Evolutionary conservation across 1,284 basidiomycete species (phyloP).

Genomic region (Cystobasidium slooffiae): DNA sequence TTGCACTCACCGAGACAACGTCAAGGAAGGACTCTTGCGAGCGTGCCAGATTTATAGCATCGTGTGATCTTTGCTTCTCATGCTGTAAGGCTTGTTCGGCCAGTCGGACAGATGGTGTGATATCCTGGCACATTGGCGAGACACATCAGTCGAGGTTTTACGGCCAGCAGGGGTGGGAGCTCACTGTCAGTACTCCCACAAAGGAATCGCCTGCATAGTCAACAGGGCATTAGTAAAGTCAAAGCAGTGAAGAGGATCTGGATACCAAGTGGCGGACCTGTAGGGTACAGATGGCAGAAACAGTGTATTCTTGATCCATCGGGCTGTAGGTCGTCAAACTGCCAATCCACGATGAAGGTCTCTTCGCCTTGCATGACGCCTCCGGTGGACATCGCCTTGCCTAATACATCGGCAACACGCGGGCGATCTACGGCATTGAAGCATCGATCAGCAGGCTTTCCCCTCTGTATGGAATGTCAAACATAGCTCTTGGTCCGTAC

Average conservation of each 20-base stretch:
- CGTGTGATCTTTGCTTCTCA: conserved; percentile 32
- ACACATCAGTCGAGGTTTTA: not conserved
- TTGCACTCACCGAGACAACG: conserved; percentile 27
- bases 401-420: not conserved
- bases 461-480: not conserved
- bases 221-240: not conserved
- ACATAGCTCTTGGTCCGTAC: not conserved
- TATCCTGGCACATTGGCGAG: conserved; percentile 3
- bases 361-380: not conserved
- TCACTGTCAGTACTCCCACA: conserved; percentile 26
- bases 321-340: not conserved
- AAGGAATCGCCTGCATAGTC: conserved; percentile 6
- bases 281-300: conserved; percentile 21
- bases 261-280: not conserved
- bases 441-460: not conserved
- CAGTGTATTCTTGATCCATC: conserved; percentile 7
- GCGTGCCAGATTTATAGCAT: conserved; percentile 33
- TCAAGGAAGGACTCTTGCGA: conserved; percentile 39
- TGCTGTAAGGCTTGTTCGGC: conserved; percentile 25
- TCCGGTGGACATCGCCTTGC: not conserved
- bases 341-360: conserved; percentile 16
- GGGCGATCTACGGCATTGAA: conserved; percentile 2
- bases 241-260: not conserved
- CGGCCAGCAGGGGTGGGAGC: not conserved
- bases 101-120: conserved; percentile 24